A percentile compares a stretch with the other conserved stretches of the same genome.
phyloP scores from a whole-genome alignment of 169 alveolate genomes.

The Plasmodium gonderi region DNA sequence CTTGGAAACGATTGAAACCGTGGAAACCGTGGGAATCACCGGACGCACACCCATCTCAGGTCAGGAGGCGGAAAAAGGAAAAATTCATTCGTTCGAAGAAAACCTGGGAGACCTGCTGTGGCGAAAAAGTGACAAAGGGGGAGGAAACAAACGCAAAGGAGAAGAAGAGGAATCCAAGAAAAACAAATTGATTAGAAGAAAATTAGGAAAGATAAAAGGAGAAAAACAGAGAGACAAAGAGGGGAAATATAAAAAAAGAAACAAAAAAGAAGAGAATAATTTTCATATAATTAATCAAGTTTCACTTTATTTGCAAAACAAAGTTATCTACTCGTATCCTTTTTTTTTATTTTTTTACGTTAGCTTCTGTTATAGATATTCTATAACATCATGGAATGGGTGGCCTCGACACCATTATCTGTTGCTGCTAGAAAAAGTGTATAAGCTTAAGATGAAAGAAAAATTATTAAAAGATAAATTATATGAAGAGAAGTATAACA shows the following conservation, averaged over 20 bases:
- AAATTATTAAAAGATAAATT: background rate
- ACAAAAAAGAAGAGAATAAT: background rate
- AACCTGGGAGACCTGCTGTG: no score
- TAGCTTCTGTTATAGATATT: slow-evolving; percentile 22
- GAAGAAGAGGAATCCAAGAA: background rate
- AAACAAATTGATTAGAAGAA: background rate
- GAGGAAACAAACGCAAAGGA: no score
- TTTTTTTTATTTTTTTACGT: slow-evolving; percentile 19
- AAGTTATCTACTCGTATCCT: slow-evolving; percentile 11
- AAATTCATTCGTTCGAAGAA: background rate
- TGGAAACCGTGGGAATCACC: background rate
- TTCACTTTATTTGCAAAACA: background rate
- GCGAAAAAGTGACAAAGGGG: no score
- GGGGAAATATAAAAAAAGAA: background rate
- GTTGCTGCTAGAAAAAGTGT: background rate
- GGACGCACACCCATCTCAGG: background rate
- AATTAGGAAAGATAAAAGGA: background rate
- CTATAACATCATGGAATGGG: slow-evolving; percentile 34
- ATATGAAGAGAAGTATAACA: background rate
- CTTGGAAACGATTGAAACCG: background rate
- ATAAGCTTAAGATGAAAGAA: background rate
- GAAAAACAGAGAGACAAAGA: background rate
- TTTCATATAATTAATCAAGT: background rate
- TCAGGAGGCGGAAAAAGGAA: background rate
- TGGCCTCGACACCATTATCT: slow-evolving; percentile 16